phyloP scores from a whole-genome alignment of 495 filamentous ascomycete genomes.

The Chaetomium tenue region DNA sequence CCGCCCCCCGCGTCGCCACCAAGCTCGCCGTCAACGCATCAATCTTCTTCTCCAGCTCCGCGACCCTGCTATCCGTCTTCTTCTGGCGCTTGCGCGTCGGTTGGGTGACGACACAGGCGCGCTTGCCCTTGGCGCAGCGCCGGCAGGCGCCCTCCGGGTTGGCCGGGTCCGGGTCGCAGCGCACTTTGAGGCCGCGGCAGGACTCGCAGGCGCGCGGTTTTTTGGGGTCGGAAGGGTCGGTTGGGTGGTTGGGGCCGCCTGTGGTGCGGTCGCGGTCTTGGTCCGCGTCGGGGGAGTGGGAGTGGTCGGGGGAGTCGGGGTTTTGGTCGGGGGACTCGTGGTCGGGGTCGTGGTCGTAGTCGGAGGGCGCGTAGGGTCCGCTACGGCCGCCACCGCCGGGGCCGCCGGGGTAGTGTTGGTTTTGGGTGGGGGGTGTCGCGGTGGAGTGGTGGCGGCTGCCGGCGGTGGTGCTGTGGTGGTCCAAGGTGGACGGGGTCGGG shows the following conservation, averaged over 20 bases:
- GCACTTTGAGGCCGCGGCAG: slow-evolving; percentile 85
- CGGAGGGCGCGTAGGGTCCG: not conserved
- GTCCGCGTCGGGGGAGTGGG: not conserved
- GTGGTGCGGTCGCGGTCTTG: not conserved
- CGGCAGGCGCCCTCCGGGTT: slow-evolving; percentile 69
- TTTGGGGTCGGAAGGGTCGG: slow-evolving; percentile 50
- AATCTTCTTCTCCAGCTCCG: slow-evolving; percentile 92
- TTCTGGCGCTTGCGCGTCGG: slow-evolving; percentile 86
- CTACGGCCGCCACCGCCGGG: too few species aligned
- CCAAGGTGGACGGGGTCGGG: slow-evolving; percentile 1
- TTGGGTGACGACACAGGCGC: slow-evolving; percentile 76
- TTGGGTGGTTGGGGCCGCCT: not conserved
- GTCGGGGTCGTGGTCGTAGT: not conserved
- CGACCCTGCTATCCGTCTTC: slow-evolving; percentile 88
- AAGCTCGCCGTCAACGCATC: slow-evolving; percentile 80
- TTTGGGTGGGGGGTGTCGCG: not conserved
- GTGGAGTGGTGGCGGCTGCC: not conserved
- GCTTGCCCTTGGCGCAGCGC: slow-evolving; percentile 79
- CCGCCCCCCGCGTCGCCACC: slow-evolving; percentile 44
- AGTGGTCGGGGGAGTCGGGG: not conserved
- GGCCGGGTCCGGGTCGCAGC: slow-evolving; percentile 72
- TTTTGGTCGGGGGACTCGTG: not conserved
- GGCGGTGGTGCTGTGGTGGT: not conserved
- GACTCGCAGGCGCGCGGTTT: slow-evolving; percentile 89
- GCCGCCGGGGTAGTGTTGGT: slow-evolving; percentile 1